These are phyloP conservation scores for Veloboletus limbatus DNA, from an alignment of 1,284 basidiomycete genomes.

Conservation along the genomic window DNA sequence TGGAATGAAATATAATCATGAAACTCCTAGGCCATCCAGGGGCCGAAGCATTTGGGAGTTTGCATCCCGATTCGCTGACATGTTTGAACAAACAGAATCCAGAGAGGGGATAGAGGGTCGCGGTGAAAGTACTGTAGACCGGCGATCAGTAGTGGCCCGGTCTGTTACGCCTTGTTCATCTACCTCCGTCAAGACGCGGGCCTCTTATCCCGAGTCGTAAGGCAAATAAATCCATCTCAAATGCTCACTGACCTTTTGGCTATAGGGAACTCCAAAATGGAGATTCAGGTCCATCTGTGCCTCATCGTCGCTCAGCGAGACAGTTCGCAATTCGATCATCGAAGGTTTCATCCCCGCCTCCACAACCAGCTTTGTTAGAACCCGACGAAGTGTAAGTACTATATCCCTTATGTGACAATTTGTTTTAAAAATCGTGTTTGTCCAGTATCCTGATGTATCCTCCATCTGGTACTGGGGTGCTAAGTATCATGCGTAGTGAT, in stretches of 20 bases:
- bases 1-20: not conserved
- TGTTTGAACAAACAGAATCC: conserved; percentile 17
- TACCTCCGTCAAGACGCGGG: conserved; percentile 15
- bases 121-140: not conserved
- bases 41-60: conserved; percentile 22
- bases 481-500: conserved; percentile 81
- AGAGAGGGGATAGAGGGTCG: conserved; percentile 1
- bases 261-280: conserved; percentile 14
- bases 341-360: conserved; percentile 23
- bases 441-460: conserved; percentile 76
- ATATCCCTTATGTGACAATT: not conserved
- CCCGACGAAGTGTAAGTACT: conserved; percentile 62
- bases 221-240: conserved; percentile 2
- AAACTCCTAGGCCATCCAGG: conserved; percentile 12
- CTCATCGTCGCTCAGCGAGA: conserved; percentile 34
- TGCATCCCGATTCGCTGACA: conserved; percentile 6
- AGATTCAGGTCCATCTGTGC: conserved; percentile 4
- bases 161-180: conserved; percentile 23
- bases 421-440: not conserved
- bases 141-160: not conserved
- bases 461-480: conserved; percentile 61
- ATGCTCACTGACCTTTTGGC: conserved; percentile 2
- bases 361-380: conserved; percentile 42
- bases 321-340: conserved; percentile 20
- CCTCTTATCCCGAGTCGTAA: conserved; percentile 17